Conservation (phyloP, 768 basidiomycete species). For the Podaxis pistillaris region DNA sequence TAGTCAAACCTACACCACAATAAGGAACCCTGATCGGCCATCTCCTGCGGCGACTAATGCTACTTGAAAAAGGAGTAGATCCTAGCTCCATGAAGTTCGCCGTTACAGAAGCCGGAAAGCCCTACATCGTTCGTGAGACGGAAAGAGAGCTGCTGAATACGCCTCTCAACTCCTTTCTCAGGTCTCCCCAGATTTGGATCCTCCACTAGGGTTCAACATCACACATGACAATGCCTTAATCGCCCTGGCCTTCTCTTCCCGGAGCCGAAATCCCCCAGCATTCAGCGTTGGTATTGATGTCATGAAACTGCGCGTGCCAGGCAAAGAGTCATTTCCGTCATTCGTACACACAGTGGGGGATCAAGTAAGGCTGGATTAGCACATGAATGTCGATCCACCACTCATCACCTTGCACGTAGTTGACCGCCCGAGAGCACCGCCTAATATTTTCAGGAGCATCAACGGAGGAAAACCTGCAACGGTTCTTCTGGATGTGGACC, state of each 20-base stretch:
- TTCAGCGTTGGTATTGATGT: constrained; percentile 76
- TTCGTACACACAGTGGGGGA: constrained; percentile 67
- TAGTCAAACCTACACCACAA: constrained; percentile 5
- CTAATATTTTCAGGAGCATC: constrained; percentile 39
- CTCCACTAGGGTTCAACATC: constrained; percentile 75
- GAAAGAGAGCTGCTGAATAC: neutral
- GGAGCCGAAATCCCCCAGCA: constrained; percentile 42
- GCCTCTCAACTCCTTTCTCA: constrained; percentile 21
- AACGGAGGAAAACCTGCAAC: constrained; percentile 49
- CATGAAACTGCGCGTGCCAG: constrained; percentile 72
- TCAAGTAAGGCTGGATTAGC: constrained; percentile 44
- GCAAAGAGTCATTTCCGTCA: constrained; percentile 50
- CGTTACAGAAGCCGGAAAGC: constrained; percentile 66
- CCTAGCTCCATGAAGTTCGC: constrained; percentile 48
- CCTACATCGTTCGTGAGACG: constrained; percentile 59
- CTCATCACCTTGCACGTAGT: constrained; percentile 26
- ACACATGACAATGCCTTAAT: constrained; percentile 77
- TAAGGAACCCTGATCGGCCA: constrained; percentile 76
- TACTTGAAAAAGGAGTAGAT: constrained; percentile 55
- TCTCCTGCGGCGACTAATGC: constrained; percentile 66
- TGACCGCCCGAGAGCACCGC: constrained; percentile 41
- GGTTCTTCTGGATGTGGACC: constrained; percentile 86
- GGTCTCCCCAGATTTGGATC: constrained; percentile 43
- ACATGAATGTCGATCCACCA: neutral
- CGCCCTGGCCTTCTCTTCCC: constrained; percentile 60